Percentiles rank a stretch among this genome's conserved stretches.
Evolutionary conservation across 2,329 filamentous ascomycete genomes (phyloP).

Genomic region (Aspergillus costaricaensis): DNA sequence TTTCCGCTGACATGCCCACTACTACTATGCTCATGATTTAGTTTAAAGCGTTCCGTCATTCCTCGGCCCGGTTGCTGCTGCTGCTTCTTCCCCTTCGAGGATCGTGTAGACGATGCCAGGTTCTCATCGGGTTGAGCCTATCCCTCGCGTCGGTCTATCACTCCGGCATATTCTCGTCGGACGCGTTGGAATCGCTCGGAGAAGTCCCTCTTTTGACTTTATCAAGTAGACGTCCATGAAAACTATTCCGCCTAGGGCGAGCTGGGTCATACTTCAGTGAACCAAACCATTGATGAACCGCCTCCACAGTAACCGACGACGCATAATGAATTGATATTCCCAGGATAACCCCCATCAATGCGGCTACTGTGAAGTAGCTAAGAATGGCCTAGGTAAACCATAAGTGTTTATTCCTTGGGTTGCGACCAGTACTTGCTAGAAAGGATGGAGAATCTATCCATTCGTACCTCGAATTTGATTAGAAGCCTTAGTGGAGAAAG

Average conservation of each 20-base stretch:
- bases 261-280: conserved; percentile 23
- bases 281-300: conserved; percentile 50
- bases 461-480: conserved; percentile 57
- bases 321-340: conserved; percentile 62
- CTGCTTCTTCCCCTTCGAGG: conserved; percentile 34
- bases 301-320: conserved; percentile 57
- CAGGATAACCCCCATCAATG: conserved; percentile 65
- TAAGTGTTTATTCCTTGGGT: neutral
- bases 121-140: conserved; percentile 5
- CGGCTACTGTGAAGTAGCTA: conserved; percentile 66
- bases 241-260: neutral
- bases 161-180: neutral
- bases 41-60: neutral
- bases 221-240: neutral
- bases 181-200: neutral
- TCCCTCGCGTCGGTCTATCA: neutral
- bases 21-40: too few relatives aligned
- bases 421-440: neutral
- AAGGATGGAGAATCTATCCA: conserved; percentile 1
- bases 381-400: conserved; percentile 39
- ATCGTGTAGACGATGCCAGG: conserved; percentile 32
- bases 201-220: neutral
- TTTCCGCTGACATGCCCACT: too few relatives aligned
- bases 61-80: neutral
- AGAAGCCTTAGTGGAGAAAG: conserved; percentile 55